phyloP scores from a whole-genome alignment of 192 early-diverging fungal genomes.

The Entophlyctis luteolus region DNA sequence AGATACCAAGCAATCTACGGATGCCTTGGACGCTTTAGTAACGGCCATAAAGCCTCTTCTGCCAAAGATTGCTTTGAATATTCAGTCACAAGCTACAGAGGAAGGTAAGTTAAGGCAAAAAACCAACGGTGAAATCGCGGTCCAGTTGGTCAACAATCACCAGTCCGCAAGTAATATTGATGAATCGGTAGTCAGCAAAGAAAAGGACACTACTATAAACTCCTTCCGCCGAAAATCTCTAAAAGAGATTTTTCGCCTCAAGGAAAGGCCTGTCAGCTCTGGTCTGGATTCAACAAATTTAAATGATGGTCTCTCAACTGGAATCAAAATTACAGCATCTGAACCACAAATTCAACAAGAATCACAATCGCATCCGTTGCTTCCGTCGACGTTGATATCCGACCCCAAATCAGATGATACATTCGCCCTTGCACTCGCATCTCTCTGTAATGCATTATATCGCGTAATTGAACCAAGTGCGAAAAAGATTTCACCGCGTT shows the following conservation, averaged over 20 bases:
- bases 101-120: too few species aligned
- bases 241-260: background rate
- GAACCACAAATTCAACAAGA: background rate
- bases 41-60: constrained; percentile 13
- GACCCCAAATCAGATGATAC: constrained; percentile 3
- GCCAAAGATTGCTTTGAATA: constrained; percentile 2
- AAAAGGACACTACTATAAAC: background rate
- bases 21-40: constrained; percentile 6
- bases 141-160: too few species aligned
- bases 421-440: constrained; percentile 13
- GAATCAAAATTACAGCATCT: background rate
- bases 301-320: too few species aligned
- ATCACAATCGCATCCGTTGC: background rate
- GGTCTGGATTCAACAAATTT: too few species aligned
- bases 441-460: constrained; percentile 13
- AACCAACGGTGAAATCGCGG: too few species aligned
- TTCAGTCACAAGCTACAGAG: background rate
- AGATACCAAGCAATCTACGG: background rate
- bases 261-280: too few species aligned
- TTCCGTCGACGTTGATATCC: background rate
- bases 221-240: background rate
- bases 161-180: background rate
- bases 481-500: background rate
- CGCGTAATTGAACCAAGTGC: background rate
- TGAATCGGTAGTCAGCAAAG: too few species aligned